Base-by-base conservation (phyloP, 352 stramenopile genomes). In the Phytophthora citricola region DNA sequence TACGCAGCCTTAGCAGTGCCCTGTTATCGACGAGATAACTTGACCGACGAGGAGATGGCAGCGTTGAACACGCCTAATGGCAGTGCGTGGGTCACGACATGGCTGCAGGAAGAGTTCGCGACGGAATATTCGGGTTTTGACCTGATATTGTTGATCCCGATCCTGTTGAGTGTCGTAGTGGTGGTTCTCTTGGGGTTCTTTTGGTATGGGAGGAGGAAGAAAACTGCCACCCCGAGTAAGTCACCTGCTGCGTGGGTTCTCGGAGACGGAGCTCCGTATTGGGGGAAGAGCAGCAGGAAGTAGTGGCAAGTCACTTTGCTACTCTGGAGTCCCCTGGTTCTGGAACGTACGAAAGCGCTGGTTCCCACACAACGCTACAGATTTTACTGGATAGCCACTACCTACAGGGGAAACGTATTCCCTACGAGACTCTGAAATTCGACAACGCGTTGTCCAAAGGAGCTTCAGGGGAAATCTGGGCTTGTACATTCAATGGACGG, bases 401-500 rank as follows among this genome's bases (percentile, higher is more conserved):
- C 10, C 49, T 77, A 4, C 29, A 44, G 17, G 69, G 45, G 1
- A 74, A 68, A 47, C 66, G 70, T 1, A 63, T 78, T 15, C 46
- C 65, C 4, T 71, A 62, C 24, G 53, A 75, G 2, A 60, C 31
- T n/a, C 10, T 81, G 0, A 31, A 31, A 31, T 58, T 63, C n/a
- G 22, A 59, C 10, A 51, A 1, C 12, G 4, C 48, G 4, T 4
- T 81, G 15, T 75, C 69, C 2, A 81, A 75, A 31, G 73, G 73
- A 5, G 66, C 61, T 7, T 78, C 63, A 9, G 69, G 73, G 6
- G 79, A 87, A 69, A 69, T 89, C 14, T 89, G 77, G 77, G 20
- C 80, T 3, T 75, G 75, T n/a, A 31, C 74, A 7, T 78, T 80
- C 61, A 70, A 75, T 26, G 73, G 63, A 20, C 63, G 79, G 27